Conservation (phyloP, 768 basidiomycete species). For the Calocybe cyanea region DNA sequence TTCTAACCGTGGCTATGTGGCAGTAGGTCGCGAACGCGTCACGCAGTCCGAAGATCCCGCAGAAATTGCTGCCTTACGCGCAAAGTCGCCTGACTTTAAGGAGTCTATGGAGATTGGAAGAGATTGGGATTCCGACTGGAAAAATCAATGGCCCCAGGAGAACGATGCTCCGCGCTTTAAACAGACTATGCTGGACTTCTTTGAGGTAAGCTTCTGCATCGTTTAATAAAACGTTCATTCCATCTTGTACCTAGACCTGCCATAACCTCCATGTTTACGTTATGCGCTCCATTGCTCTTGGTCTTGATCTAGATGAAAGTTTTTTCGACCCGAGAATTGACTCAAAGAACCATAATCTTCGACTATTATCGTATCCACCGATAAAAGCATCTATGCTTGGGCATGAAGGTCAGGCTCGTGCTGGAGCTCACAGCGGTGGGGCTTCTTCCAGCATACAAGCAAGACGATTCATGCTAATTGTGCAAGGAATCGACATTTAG, state of each 20-base stretch:
- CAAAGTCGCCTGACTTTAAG: conserved; percentile 75
- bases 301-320: conserved; percentile 64
- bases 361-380: conserved; percentile 80
- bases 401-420: conserved; percentile 69
- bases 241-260: conserved; percentile 48
- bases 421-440: conserved; percentile 76
- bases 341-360: conserved; percentile 77
- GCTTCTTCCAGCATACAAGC: not conserved
- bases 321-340: conserved; percentile 77
- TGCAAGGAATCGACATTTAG: conserved; percentile 26
- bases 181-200: conserved; percentile 71
- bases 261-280: conserved; percentile 71
- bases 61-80: conserved; percentile 73
- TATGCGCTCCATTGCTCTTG: conserved; percentile 85
- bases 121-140: conserved; percentile 75
- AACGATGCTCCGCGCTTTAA: conserved; percentile 63
- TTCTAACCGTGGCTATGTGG: conserved; percentile 82
- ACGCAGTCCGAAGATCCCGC: conserved; percentile 65
- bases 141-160: conserved; percentile 78
- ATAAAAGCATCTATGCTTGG: conserved; percentile 55
- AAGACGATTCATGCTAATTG: too few species aligned
- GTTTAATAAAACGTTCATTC: not conserved
- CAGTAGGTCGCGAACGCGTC: conserved; percentile 77
- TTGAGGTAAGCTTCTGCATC: conserved; percentile 37
- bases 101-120: conserved; percentile 89